These are phyloP conservation scores for Trichosanthes cucumerina DNA, from an alignment of 306 rosid species.

Conservation along the genomic window DNA sequence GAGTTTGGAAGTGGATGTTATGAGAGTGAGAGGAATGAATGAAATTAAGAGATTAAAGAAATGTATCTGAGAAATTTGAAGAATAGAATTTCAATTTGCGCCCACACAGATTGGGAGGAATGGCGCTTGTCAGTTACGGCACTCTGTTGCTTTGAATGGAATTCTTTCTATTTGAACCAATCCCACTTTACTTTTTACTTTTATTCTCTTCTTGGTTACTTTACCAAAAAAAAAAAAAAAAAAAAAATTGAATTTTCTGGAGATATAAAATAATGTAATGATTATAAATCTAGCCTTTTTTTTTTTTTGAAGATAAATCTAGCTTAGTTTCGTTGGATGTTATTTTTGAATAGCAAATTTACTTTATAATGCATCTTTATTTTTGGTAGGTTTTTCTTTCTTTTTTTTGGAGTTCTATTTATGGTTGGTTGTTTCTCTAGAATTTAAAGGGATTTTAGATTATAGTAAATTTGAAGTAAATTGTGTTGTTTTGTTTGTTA, in stretches of 20 bases:
- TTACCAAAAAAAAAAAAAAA: not conserved
- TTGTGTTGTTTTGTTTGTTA: not conserved
- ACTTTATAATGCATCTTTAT: too few relatives aligned
- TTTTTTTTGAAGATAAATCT: too few relatives aligned
- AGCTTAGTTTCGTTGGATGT: too few relatives aligned
- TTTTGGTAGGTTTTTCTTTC: too few relatives aligned
- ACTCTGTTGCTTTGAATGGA: not conserved
- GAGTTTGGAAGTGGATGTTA: not conserved
- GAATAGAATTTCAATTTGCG: conserved; percentile 1
- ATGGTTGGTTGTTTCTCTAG: too few relatives aligned
- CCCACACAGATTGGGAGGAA: not conserved
- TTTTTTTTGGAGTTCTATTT: too few relatives aligned
- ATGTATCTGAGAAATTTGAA: not conserved
- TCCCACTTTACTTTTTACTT: not conserved
- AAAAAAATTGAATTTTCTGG: not conserved
- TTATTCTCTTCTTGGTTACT: not conserved
- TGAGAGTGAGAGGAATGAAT: not conserved
- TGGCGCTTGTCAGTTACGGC: not conserved
- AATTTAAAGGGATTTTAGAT: too few relatives aligned
- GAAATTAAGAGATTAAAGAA: not conserved
- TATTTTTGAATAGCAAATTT: too few relatives aligned
- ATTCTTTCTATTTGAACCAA: not conserved
- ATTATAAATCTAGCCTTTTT: too few relatives aligned
- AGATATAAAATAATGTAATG: not conserved
- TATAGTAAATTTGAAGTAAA: too few relatives aligned